Conservation (phyloP, 352 stramenopile genomes). For the Phytophthora citrophthora region DNA sequence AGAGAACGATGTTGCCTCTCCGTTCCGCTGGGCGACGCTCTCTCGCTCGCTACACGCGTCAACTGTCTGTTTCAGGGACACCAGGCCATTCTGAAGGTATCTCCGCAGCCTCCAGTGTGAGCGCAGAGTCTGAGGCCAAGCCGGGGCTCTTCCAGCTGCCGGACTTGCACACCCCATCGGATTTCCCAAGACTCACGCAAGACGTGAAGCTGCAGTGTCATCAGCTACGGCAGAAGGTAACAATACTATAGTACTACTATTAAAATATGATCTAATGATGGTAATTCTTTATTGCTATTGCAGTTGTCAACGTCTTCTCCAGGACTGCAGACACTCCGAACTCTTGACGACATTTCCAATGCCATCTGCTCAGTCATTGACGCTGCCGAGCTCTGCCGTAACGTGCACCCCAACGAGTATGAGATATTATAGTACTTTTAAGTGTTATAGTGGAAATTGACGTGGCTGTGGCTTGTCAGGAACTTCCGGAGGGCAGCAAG, state of each 20-base stretch:
- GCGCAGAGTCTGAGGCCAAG: constrained; percentile 15
- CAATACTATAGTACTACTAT: constrained; percentile 2
- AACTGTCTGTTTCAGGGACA: constrained; percentile 31
- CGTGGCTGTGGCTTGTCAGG: constrained; percentile 23
- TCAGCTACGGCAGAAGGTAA: constrained; percentile 62
- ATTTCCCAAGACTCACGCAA: constrained; percentile 67
- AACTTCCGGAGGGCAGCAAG: constrained; percentile 86
- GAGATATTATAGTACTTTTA: constrained; percentile 6
- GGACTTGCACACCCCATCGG: constrained; percentile 56
- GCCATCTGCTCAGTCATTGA: constrained; percentile 96
- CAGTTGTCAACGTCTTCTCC: constrained; percentile 62
- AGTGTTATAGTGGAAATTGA: constrained; percentile 8
- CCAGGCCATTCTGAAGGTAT: constrained; percentile 16
- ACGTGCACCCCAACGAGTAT: constrained; percentile 90
- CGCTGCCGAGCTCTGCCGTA: constrained; percentile 94
- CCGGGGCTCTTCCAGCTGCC: constrained; percentile 79
- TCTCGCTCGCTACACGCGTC: constrained; percentile 22
- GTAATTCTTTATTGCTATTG: not conserved
- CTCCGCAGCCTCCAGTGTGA: constrained; percentile 16
- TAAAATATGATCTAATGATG: not conserved
- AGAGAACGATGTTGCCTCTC: constrained; percentile 15
- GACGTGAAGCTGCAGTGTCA: constrained; percentile 66
- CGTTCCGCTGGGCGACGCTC: constrained; percentile 3
- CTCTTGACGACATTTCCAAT: constrained; percentile 95
- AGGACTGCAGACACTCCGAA: constrained; percentile 71